A percentile compares a stretch with the other conserved stretches of the same genome.
Conservation (phyloP, 2,329 filamentous ascomycete genomes). For the Capronia americana region DNA sequence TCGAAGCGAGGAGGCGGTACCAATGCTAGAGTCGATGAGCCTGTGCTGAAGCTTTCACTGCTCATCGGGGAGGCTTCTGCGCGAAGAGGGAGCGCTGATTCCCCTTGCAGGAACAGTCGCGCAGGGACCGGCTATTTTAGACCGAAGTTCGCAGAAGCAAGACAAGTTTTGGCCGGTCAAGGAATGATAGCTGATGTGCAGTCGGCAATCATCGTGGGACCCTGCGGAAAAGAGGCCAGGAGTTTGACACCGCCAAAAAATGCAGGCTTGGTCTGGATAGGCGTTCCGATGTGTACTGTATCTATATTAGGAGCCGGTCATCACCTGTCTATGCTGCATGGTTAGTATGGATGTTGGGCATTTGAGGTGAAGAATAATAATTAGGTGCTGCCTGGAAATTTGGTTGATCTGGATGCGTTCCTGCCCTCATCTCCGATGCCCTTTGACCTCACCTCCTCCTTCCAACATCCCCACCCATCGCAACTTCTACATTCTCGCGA, state of each 20-base stretch:
- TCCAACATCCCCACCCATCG: background rate
- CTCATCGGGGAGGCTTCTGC: background rate
- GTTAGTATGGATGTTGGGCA: constrained; percentile 21
- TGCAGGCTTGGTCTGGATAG: background rate
- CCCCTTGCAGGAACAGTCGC: background rate
- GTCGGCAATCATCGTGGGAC: background rate
- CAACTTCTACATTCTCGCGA: background rate
- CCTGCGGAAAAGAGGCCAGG: background rate
- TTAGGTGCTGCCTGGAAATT: constrained; percentile 20
- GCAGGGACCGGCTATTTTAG: background rate
- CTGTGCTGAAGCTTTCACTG: background rate
- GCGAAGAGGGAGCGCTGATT: background rate
- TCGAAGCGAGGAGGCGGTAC: background rate
- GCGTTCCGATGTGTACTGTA: constrained; percentile 14
- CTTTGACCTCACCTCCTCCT: constrained; percentile 13
- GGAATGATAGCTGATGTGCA: background rate
- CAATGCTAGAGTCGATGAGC: background rate
- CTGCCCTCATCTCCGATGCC: constrained; percentile 10
- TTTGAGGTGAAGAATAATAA: background rate
- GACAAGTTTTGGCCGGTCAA: background rate
- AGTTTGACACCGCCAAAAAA: background rate
- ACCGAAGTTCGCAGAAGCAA: background rate
- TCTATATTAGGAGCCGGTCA: constrained; percentile 33
- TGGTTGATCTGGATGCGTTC: background rate
- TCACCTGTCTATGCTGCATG: constrained; percentile 24